Evolutionary conservation across 306 rosid species (phyloP).

Genomic region (Benincasa hispida): DNA sequence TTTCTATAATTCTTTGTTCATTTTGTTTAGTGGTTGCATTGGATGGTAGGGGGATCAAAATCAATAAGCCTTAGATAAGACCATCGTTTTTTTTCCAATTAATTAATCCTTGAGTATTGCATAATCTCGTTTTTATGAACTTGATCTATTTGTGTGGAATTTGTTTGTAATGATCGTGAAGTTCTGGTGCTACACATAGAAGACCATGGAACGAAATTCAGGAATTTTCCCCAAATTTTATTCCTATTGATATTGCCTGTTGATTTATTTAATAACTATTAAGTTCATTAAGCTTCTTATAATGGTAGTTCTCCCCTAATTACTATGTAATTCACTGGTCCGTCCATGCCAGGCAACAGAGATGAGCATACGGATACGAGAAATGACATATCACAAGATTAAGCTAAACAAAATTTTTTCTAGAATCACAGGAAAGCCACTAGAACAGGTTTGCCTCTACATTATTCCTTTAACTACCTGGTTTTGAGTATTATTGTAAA

Average conservation of each 20-base stretch:
- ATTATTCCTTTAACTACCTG: background rate
- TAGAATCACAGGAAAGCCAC: slow-evolving; percentile 65
- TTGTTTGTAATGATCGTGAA: background rate
- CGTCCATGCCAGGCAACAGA: slow-evolving; percentile 51
- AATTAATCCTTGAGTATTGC: background rate
- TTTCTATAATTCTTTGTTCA: background rate
- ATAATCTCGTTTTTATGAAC: background rate
- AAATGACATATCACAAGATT: slow-evolving; percentile 73
- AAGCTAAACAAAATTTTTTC: slow-evolving; percentile 86
- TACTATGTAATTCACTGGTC: background rate
- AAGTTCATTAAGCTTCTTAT: background rate
- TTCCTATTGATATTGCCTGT: background rate
- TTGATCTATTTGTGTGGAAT: background rate
- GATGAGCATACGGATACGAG: slow-evolving; percentile 63
- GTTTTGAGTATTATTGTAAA: background rate
- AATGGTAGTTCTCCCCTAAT: background rate
- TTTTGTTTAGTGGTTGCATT: background rate
- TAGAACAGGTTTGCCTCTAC: slow-evolving; percentile 40
- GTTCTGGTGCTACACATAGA: background rate
- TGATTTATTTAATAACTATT: background rate
- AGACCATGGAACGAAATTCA: background rate
- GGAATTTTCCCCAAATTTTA: background rate
- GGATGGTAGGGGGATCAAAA: background rate
- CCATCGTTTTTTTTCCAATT: no score
- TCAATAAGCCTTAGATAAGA: background rate